These are phyloP conservation scores for Curvularia sp. DNA, from an alignment of 2,329 filamentous ascomycete genomes.

Conservation along the genomic window DNA sequence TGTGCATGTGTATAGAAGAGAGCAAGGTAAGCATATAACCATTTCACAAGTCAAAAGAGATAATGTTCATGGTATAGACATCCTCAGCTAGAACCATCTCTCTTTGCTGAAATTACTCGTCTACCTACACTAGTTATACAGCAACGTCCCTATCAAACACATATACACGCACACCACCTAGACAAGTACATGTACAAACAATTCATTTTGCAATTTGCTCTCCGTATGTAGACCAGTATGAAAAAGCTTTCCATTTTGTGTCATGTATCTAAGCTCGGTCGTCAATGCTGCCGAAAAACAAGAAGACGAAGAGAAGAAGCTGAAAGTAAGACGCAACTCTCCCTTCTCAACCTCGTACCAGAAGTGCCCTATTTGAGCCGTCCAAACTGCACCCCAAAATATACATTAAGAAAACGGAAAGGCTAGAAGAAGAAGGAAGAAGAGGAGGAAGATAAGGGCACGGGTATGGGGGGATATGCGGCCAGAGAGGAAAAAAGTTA, in stretches of 20 bases:
- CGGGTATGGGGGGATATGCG: neutral
- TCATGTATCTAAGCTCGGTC: constrained; percentile 8
- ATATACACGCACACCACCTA: no score
- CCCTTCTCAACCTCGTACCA: neutral
- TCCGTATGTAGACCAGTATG: neutral
- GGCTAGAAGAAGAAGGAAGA: neutral
- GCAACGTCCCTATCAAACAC: no score
- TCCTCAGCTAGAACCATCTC: no score
- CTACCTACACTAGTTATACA: no score
- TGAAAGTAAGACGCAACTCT: constrained; percentile 6
- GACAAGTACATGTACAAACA: neutral
- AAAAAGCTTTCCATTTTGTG: constrained; percentile 8
- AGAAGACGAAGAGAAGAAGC: neutral
- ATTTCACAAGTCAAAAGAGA: no score
- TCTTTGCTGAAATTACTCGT: no score
- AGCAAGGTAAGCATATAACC: no score
- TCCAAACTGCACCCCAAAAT: constrained; percentile 14
- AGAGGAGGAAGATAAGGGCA: neutral
- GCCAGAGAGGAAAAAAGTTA: neutral
- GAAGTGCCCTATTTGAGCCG: neutral
- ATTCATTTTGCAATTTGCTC: neutral
- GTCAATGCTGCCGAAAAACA: constrained; percentile 1
- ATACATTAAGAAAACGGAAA: constrained; percentile 21
- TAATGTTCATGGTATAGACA: no score
- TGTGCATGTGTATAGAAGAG: no score